phyloP scores from a whole-genome alignment of 1,139 yeast genomes.

The Geotrichum klebahnii region DNA sequence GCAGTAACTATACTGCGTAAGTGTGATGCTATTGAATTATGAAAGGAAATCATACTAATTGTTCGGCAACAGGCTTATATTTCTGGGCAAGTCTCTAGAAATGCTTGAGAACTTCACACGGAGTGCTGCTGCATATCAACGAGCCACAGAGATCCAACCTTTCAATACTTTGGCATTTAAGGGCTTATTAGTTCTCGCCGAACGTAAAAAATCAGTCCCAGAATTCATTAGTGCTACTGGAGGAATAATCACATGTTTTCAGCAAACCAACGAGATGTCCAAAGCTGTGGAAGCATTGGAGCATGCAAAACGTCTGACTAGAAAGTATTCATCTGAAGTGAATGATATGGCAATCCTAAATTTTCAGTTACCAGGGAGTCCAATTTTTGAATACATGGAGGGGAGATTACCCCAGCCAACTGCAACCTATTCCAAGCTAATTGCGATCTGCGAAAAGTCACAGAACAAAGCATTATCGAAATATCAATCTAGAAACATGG shows the following conservation, averaged over 20 bases:
- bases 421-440: constrained; percentile 49
- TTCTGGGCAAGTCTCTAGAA: constrained; percentile 56
- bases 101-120: constrained; percentile 42
- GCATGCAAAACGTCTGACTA: constrained; percentile 25
- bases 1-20: constrained; percentile 58
- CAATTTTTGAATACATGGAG: constrained; percentile 55
- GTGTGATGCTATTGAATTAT: constrained; percentile 41
- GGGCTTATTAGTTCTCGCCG: constrained; percentile 61
- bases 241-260: constrained; percentile 30
- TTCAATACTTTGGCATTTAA: constrained; percentile 70
- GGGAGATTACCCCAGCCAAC: constrained; percentile 51
- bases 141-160: constrained; percentile 57
- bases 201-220: constrained; percentile 44
- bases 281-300: constrained; percentile 27
- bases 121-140: constrained; percentile 50
- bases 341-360: constrained; percentile 48
- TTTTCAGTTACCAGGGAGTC: constrained; percentile 59
- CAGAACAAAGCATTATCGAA: constrained; percentile 41
- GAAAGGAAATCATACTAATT: constrained; percentile 11
- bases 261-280: constrained; percentile 30
- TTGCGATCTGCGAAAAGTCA: constrained; percentile 45
- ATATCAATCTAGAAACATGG: constrained; percentile 34
- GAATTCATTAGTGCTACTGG: constrained; percentile 40
- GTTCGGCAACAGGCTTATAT: constrained; percentile 30
- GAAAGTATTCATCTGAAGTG: constrained; percentile 37